phyloP scores from a whole-genome alignment of 768 basidiomycete genomes.

The Tricholoma saponaceum region DNA sequence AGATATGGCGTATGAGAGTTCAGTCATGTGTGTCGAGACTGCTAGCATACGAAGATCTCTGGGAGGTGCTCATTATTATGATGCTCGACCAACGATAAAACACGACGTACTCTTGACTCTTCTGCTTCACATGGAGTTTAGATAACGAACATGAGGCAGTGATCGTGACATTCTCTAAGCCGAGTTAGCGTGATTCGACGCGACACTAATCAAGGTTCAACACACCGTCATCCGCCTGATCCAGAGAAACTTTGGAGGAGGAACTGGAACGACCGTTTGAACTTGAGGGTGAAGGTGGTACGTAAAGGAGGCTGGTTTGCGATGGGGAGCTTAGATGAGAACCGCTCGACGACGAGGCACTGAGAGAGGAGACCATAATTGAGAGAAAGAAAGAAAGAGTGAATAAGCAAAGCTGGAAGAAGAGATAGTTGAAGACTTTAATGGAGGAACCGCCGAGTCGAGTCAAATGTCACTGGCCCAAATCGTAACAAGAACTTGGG shows the following conservation, averaged over 20 bases:
- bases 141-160: constrained; percentile 48
- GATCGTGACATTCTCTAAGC: constrained; percentile 69
- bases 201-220: constrained; percentile 5
- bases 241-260: constrained; percentile 53
- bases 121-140: constrained; percentile 47
- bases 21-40: constrained; percentile 81
- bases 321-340: constrained; percentile 29
- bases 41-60: constrained; percentile 77
- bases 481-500: constrained; percentile 30
- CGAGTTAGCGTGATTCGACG: constrained; percentile 11
- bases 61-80: constrained; percentile 8
- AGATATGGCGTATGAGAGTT: constrained; percentile 80
- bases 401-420: constrained; percentile 16
- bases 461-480: constrained; percentile 36
- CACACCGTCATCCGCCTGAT: constrained; percentile 63
- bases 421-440: constrained; percentile 14
- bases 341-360: constrained; percentile 28
- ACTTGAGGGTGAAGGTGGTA: constrained; percentile 36
- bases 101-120: constrained; percentile 63
- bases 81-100: constrained; percentile 8
- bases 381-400: constrained; percentile 17
- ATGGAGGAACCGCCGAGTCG: constrained; percentile 51
- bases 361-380: constrained; percentile 30
- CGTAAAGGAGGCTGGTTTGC: constrained; percentile 27
- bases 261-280: constrained; percentile 36